Evolutionary conservation across 305 asterid species (phyloP).

Genomic region (Ilex paraguariensis): DNA sequence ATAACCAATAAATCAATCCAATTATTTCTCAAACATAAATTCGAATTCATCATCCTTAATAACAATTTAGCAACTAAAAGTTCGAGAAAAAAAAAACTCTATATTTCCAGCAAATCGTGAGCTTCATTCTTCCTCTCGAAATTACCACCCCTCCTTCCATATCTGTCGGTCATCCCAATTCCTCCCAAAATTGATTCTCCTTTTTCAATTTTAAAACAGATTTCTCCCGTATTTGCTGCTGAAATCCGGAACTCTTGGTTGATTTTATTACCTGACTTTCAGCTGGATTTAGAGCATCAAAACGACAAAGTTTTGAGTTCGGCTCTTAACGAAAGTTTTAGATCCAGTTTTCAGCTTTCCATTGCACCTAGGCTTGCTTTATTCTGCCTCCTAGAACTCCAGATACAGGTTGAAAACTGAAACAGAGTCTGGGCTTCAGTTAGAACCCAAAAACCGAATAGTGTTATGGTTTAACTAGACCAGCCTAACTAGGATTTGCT

Average conservation of each 20-base stretch:
- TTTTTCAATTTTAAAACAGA: no score
- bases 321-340: background rate
- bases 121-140: no score
- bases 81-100: no score
- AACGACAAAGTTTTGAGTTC: background rate
- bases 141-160: background rate
- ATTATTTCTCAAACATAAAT: no score
- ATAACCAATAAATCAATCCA: background rate
- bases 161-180: background rate
- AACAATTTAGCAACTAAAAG: no score
- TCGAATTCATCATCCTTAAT: no score
- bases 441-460: background rate
- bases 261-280: background rate
- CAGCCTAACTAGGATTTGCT: background rate
- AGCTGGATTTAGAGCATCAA: background rate
- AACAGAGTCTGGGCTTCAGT: background rate
- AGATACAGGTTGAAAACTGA: background rate
- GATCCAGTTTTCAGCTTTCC: background rate
- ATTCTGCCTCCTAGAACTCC: background rate
- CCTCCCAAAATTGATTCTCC: background rate
- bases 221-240: background rate
- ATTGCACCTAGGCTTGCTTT: background rate
- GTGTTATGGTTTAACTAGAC: background rate
- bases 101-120: no score
- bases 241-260: background rate